Base-by-base conservation (phyloP, 495 filamentous ascomycete species). In the Terfezia boudieri region DNA sequence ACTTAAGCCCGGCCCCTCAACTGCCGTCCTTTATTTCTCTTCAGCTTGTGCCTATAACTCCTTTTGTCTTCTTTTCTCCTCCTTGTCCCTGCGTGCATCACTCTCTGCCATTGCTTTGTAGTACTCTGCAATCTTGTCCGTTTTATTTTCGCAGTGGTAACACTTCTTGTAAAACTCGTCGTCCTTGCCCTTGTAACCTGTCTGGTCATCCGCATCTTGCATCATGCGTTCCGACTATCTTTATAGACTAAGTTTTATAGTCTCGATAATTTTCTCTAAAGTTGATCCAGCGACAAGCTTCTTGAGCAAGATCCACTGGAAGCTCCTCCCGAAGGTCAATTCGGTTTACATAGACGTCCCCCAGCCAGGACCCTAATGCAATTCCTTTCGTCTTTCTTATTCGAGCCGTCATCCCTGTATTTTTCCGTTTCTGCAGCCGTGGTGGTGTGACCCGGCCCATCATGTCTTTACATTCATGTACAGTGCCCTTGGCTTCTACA, bases 261-360 rank as follows among this genome's bases (percentile, higher is more conserved):
- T 61, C 20, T 57, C 60, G 20, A 61, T 46, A n/a, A 61, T 57
- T 26, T 61, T 57, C 10, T 59, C 52, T 8, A 64, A 20, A 50
- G 23, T 53, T 51, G 11, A 64, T 51, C 59, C 56, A 60, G 22
- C 43, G 52, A 6, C 50, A 38, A 41, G 64, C 56, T 32, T 58
- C 57, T 1, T 20, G 16, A 9, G 53, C 59, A 4, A 61, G 36
- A 26, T 59, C 53, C 9, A 64, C 59, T n/a, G 63, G 53, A 8
- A 64, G 56, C 49, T 59, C 54, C 10, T 58, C 14, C n/a, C n/a
- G n/a, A n/a, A n/a, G n/a, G n/a, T n/a, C 26, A 26, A 26, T 26
- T 26, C 2, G 26, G 5, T 26, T 5, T 26, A 2, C 5, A 26
- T 26, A 26, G 26, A 26, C 26, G 26, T n/a, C 26, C 26, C 26